phyloP scores from a whole-genome alignment of 352 stramenopile genomes.

The Phytophthora palmivora region DNA sequence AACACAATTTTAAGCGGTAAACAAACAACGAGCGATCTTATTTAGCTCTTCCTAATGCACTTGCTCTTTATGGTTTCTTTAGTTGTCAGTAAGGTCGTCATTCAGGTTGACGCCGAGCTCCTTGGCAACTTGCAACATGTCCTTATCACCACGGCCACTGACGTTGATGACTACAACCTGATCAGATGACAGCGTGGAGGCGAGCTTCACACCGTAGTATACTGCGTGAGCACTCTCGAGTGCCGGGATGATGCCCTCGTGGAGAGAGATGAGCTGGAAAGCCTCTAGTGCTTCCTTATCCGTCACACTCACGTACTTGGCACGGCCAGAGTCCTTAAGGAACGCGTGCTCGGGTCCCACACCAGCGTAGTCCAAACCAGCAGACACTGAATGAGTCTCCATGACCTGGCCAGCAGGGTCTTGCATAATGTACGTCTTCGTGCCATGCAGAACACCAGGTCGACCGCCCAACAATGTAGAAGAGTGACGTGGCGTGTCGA shows the following conservation, averaged over 20 bases:
- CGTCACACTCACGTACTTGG: slow-evolving; percentile 96
- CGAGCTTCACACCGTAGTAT: slow-evolving; percentile 94
- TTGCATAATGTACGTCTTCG: slow-evolving; percentile 98
- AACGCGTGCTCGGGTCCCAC: slow-evolving; percentile 98
- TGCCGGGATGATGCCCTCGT: slow-evolving; percentile 98
- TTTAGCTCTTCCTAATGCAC: slow-evolving; percentile 33
- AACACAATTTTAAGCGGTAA: slow-evolving; percentile 30
- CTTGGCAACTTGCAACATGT: slow-evolving; percentile 98
- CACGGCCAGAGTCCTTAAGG: slow-evolving; percentile 95
- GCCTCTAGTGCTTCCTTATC: slow-evolving; percentile 97
- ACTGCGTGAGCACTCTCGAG: slow-evolving; percentile 97
- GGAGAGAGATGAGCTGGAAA: slow-evolving; percentile 95
- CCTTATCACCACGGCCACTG: slow-evolving; percentile 98
- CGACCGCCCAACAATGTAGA: slow-evolving; percentile 95
- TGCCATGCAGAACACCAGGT: slow-evolving; percentile 97
- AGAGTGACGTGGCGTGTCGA: slow-evolving; percentile 91
- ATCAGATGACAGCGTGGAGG: slow-evolving; percentile 85
- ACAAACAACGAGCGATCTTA: slow-evolving; percentile 25
- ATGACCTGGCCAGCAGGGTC: slow-evolving; percentile 94
- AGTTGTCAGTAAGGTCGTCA: slow-evolving; percentile 84
- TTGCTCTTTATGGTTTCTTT: slow-evolving; percentile 20
- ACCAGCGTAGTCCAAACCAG: slow-evolving; percentile 98
- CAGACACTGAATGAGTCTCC: slow-evolving; percentile 96
- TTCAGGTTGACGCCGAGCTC: slow-evolving; percentile 94
- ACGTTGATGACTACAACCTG: slow-evolving; percentile 98